Evolutionary conservation across 371 early-diverging fungal genomes (phyloP).

Genomic region (Mortierella sp.): DNA sequence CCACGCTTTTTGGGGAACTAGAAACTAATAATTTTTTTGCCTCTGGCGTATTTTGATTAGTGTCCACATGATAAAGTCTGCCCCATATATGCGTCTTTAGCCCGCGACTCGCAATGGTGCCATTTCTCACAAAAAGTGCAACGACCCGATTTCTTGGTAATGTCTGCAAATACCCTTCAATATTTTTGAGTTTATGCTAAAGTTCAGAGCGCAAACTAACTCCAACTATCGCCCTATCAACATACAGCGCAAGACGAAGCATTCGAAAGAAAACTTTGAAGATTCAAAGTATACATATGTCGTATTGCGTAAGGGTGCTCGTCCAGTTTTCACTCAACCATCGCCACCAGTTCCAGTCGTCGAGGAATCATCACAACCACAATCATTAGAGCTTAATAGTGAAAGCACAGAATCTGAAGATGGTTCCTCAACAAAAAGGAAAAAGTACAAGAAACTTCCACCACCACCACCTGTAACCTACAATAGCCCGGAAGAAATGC

Average conservation of each 20-base stretch:
- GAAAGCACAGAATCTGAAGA: not conserved
- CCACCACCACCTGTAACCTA: slow-evolving; percentile 49
- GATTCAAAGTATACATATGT: slow-evolving; percentile 87
- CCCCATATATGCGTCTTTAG: slow-evolving; percentile 69
- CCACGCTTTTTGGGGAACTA: no score
- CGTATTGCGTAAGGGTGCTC: slow-evolving; percentile 75
- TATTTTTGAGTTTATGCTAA: not conserved
- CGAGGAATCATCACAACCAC: slow-evolving; percentile 8
- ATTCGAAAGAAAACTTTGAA: slow-evolving; percentile 76
- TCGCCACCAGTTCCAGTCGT: not conserved
- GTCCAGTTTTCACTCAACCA: slow-evolving; percentile 58
- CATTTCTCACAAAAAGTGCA: slow-evolving; percentile 89
- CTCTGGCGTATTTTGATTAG: slow-evolving; percentile 45
- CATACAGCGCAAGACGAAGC: slow-evolving; percentile 80
- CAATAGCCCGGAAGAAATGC: slow-evolving; percentile 51
- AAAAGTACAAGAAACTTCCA: slow-evolving; percentile 34
- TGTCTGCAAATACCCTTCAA: not conserved
- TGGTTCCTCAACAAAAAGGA: slow-evolving; percentile 4
- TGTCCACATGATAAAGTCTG: slow-evolving; percentile 84
- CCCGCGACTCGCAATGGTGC: slow-evolving; percentile 73
- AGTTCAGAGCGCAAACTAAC: not conserved
- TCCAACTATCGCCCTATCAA: not conserved
- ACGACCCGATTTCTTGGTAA: slow-evolving; percentile 75
- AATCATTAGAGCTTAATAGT: not conserved
- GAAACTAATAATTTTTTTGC: not conserved